Conservation (phyloP, 176 grass and related monocot genomes). For the Eremochloa ophiuroides region DNA sequence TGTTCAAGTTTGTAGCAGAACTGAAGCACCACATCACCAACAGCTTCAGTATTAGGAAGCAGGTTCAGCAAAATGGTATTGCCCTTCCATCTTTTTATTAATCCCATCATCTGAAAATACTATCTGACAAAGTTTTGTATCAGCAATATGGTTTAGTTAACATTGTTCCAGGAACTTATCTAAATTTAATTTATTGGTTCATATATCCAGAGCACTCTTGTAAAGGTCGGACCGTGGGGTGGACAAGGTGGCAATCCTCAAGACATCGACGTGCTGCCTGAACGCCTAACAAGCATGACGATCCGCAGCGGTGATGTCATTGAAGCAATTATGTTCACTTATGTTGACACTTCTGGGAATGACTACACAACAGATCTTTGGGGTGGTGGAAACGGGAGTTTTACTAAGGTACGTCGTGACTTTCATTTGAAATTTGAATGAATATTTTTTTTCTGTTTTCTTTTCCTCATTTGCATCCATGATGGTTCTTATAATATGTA, state of each 20-base stretch:
- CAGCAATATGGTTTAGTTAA: too few relatives aligned
- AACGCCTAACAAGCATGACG: neutral
- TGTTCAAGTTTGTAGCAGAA: neutral
- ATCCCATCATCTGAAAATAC: too few relatives aligned
- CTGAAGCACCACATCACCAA: neutral
- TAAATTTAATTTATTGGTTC: too few relatives aligned
- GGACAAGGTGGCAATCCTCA: neutral
- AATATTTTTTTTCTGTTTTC: too few relatives aligned
- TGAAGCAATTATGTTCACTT: neutral
- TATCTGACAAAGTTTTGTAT: too few relatives aligned
- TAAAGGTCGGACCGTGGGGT: neutral
- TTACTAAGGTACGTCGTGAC: neutral
- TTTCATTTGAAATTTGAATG: too few relatives aligned
- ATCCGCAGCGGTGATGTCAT: neutral
- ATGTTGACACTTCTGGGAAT: neutral
- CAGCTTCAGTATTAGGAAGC: too few relatives aligned
- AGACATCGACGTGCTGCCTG: neutral
- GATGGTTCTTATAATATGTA: neutral
- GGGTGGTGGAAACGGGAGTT: neutral
- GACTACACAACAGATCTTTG: neutral
- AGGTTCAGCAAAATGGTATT: too few relatives aligned
- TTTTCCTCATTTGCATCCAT: too few relatives aligned
- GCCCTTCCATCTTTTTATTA: too few relatives aligned
- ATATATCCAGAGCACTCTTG: neutral
- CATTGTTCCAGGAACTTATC: too few relatives aligned